phyloP scores from a whole-genome alignment of 1,284 basidiomycete genomes.

The Cystobasidium sp. region DNA sequence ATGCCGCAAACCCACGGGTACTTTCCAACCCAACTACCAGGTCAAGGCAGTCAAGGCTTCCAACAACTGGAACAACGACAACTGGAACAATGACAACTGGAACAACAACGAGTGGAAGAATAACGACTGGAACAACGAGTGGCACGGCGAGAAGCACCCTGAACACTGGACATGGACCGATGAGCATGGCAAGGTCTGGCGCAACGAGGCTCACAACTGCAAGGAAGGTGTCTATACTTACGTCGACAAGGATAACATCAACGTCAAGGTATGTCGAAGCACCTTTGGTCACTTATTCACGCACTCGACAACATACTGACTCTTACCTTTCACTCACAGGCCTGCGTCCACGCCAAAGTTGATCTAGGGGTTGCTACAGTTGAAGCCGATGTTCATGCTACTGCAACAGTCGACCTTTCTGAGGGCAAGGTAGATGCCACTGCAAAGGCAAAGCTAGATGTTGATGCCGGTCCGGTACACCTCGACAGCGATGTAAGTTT shows the following conservation, averaged over 20 bases:
- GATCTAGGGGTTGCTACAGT: constrained; percentile 21
- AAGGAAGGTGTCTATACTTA: constrained; percentile 26
- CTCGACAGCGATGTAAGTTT: constrained; percentile 20
- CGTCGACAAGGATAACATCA: constrained; percentile 25
- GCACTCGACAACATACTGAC: background rate
- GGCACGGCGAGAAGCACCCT: constrained; percentile 15
- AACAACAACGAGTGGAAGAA: background rate
- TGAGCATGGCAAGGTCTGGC: constrained; percentile 13
- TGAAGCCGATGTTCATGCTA: constrained; percentile 28
- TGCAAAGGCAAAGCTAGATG: constrained; percentile 29
- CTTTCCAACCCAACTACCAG: constrained; percentile 6
- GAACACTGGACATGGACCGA: constrained; percentile 20
- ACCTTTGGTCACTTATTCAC: too few species aligned
- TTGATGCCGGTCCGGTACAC: constrained; percentile 13
- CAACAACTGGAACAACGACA: constrained; percentile 9
- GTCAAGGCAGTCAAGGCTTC: constrained; percentile 1
- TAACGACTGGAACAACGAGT: background rate
- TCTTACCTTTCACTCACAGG: background rate
- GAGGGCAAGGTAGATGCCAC: constrained; percentile 24
- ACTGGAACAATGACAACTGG: too few species aligned
- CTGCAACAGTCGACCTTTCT: constrained; percentile 26
- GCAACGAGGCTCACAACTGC: constrained; percentile 31
- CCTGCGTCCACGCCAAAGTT: constrained; percentile 24
- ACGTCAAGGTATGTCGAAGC: constrained; percentile 22
- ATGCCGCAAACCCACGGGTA: background rate